Conservation (phyloP, 2,329 filamentous ascomycete genomes). For the Lasiodiplodia citricola region DNA sequence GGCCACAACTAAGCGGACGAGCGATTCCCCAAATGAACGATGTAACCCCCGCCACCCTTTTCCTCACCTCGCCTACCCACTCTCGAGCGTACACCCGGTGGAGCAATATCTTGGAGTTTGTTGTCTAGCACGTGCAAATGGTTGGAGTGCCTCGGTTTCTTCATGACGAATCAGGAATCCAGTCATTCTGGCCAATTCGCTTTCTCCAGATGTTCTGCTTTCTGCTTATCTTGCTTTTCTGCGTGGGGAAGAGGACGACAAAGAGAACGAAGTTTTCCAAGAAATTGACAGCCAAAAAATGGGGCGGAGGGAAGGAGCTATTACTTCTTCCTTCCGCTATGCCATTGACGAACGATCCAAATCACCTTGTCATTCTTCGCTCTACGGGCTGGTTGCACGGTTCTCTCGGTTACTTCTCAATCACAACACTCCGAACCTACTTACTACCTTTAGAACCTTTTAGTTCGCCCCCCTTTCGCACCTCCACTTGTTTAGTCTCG, state of each 20-base stretch:
- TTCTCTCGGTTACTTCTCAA: background rate
- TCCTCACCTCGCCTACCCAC: slow-evolving; percentile 10
- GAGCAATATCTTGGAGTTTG: slow-evolving; percentile 27
- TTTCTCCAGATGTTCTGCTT: slow-evolving; percentile 25
- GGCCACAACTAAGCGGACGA: slow-evolving; percentile 28
- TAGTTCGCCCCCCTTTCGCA: background rate
- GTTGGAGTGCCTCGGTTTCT: slow-evolving; percentile 26
- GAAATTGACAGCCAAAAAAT: slow-evolving; percentile 23
- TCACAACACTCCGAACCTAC: background rate
- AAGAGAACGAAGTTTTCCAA: slow-evolving; percentile 6
- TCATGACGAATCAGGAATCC: slow-evolving; percentile 25
- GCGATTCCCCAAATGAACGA: slow-evolving; percentile 25
- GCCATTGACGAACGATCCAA: slow-evolving; percentile 15
- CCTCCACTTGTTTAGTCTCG: background rate
- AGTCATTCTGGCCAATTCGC: slow-evolving; percentile 23
- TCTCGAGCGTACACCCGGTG: slow-evolving; percentile 24
- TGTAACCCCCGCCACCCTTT: slow-evolving; percentile 19
- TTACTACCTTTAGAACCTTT: slow-evolving; percentile 3
- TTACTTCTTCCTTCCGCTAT: slow-evolving; percentile 17
- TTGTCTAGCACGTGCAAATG: slow-evolving; percentile 24
- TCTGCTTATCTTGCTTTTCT: slow-evolving; percentile 2
- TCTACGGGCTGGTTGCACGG: background rate
- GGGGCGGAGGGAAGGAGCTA: slow-evolving; percentile 16
- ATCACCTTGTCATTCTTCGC: slow-evolving; percentile 11
- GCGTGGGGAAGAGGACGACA: slow-evolving; percentile 19